Percentiles rank a stretch among this genome's conserved stretches.
Evolutionary conservation across 495 filamentous ascomycete genomes (phyloP).

Genomic region (Lophiotrema nucula): DNA sequence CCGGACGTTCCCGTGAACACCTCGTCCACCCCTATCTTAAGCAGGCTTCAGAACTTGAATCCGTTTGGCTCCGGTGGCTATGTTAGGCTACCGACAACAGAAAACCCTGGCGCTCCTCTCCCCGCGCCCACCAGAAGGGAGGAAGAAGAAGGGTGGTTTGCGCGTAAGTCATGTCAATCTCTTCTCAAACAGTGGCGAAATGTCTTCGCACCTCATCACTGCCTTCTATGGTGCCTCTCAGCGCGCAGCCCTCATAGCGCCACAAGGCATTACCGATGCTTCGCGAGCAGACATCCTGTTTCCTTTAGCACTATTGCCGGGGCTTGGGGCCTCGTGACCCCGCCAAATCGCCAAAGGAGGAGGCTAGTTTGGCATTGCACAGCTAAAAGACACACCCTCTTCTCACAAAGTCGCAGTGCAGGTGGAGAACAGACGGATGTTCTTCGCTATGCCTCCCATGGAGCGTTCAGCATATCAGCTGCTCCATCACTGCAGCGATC

Average conservation of each 20-base stretch:
- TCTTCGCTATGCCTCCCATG: constrained; percentile 4
- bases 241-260: constrained; percentile 20
- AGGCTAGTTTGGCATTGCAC: too few relatives aligned
- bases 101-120: constrained; percentile 79
- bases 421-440: background rate
- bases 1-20: constrained; percentile 77
- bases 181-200: constrained; percentile 16
- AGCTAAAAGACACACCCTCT: background rate
- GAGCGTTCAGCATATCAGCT: constrained; percentile 16
- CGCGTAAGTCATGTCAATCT: constrained; percentile 66
- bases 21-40: constrained; percentile 68
- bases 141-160: constrained; percentile 95
- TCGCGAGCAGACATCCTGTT: background rate
- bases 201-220: background rate
- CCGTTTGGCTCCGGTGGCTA: constrained; percentile 87
- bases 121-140: constrained; percentile 82
- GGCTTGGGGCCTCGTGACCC: background rate
- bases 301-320: background rate
- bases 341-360: background rate
- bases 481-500: constrained; percentile 20
- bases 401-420: background rate
- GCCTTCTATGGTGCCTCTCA: constrained; percentile 8
- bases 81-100: constrained; percentile 84
- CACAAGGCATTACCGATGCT: background rate
- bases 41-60: constrained; percentile 80